Evolutionary conservation across 129 eudicot species (phyloP).

Genomic region (Pulicaria dysenterica): DNA sequence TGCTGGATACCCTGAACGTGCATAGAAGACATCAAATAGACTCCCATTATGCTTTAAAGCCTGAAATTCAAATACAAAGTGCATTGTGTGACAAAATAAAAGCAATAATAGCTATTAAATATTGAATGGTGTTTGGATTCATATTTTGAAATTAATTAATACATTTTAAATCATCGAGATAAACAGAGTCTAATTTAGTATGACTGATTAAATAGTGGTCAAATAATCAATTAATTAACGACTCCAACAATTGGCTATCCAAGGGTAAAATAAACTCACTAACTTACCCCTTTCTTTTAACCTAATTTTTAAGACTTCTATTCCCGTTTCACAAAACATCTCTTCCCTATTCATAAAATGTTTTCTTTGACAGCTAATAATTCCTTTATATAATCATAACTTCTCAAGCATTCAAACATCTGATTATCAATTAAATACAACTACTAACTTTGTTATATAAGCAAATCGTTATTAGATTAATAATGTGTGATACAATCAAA

Average conservation of each 20-base stretch:
- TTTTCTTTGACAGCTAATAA: background rate
- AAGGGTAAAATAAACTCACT: background rate
- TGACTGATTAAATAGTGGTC: background rate
- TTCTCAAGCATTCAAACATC: background rate
- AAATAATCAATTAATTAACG: background rate
- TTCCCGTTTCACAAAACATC: background rate
- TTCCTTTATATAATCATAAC: background rate
- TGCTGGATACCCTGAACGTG: constrained; percentile 85
- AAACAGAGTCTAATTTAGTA: background rate
- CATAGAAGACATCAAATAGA: constrained; percentile 82
- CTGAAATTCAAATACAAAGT: constrained; percentile 41
- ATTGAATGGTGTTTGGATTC: background rate
- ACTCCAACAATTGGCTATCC: background rate
- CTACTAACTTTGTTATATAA: background rate
- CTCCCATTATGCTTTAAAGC: constrained; percentile 86
- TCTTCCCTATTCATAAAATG: background rate
- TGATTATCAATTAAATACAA: background rate
- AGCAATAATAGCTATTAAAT: background rate
- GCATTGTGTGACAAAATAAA: background rate
- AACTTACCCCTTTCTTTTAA: background rate
- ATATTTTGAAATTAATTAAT: background rate
- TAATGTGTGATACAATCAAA: background rate
- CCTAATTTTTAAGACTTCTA: background rate
- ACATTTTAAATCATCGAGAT: background rate
- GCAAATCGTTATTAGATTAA: too few species aligned